Evolutionary conservation across 257 asterid genomes (phyloP), one percentile per base, ranked within the genome.

Genomic region (Fraxinus americana): DNA sequence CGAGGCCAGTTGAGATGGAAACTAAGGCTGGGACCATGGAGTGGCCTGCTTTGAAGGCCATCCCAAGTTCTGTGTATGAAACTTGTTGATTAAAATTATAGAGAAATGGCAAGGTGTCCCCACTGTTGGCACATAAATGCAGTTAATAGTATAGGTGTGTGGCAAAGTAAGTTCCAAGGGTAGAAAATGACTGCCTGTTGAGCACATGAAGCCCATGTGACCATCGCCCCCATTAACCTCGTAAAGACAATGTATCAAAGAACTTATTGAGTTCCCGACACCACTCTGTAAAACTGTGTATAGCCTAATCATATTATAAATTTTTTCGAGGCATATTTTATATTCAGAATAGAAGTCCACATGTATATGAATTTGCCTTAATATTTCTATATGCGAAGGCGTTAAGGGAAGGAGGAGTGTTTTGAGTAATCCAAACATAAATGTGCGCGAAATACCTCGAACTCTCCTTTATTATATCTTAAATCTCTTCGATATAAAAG

Each of bases 141-240:
- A 25, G 34, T 10, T 63, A 59, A 25, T 59, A n/a, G 67, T 59
- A 7, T 57, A 5, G 67, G 29, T 57, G 68, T 10, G 32, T 61
- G 5, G 68, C 16, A 25, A 63, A 63, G 69, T 35, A 23, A 63
- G 34, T 63, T 63, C 10, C 34, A 61, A 61, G 68, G 68, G 35
- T 21, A 61, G 68, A 61, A 61, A 61, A 25, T 25, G 36, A 63
- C 69, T 25, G 5, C 69, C 19, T 7, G 32, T 63, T 63, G 16
- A 61, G 68, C 68, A 61, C 68, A 25, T 61, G 68, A 61, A 61
- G 34, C 68, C 68, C 34, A 61, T 23, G 68, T 25, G 9, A 25
- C 68, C 35, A 5, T 63, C 11, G 19, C 69, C 34, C 35, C 12
- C 43, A 38, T 38, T 38, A 38, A 38, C 11, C 43, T 38, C 43